phyloP scores from a whole-genome alignment of 1,284 basidiomycete species.

The Ceratobasidium sp. region DNA sequence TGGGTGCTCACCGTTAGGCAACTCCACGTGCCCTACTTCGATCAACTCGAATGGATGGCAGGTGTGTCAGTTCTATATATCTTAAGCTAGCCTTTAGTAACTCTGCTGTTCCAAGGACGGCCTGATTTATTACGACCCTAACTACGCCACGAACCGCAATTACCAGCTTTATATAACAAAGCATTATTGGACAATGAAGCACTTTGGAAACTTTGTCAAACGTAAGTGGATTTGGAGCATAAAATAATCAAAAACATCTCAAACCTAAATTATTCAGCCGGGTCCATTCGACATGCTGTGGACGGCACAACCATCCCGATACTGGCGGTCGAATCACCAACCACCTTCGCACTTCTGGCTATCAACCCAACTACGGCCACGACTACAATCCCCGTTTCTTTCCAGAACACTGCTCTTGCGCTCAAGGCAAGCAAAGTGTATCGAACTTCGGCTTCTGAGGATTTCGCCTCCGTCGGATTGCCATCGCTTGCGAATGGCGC shows the following conservation, averaged over 20 bases:
- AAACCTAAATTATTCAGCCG: background rate
- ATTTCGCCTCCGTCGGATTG: conserved; percentile 29
- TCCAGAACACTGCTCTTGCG: conserved; percentile 15
- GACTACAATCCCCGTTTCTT: conserved; percentile 31
- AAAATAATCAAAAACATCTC: background rate
- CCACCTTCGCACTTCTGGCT: conserved; percentile 22
- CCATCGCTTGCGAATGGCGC: conserved; percentile 24
- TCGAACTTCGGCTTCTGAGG: conserved; percentile 30
- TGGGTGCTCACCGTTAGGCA: conserved; percentile 48
- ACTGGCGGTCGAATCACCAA: conserved; percentile 29
- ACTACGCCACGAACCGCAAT: conserved; percentile 44
- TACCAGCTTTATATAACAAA: conserved; percentile 29
- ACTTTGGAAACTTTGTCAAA: conserved; percentile 38
- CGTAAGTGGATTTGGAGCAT: conserved; percentile 2
- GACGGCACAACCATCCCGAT: conserved; percentile 9
- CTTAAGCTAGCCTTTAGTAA: background rate
- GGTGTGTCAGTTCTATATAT: conserved; percentile 40
- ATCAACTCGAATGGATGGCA: conserved; percentile 48
- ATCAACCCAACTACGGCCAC: conserved; percentile 25
- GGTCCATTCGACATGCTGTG: conserved; percentile 21
- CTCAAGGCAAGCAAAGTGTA: conserved; percentile 15
- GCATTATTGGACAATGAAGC: conserved; percentile 41
- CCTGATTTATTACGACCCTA: conserved; percentile 48
- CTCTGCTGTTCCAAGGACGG: conserved; percentile 4
- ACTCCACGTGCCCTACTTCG: conserved; percentile 43